These are phyloP conservation scores for Saxophila tyrrhenica DNA, from an alignment of 495 filamentous ascomycete species.

Conservation along the genomic window DNA sequence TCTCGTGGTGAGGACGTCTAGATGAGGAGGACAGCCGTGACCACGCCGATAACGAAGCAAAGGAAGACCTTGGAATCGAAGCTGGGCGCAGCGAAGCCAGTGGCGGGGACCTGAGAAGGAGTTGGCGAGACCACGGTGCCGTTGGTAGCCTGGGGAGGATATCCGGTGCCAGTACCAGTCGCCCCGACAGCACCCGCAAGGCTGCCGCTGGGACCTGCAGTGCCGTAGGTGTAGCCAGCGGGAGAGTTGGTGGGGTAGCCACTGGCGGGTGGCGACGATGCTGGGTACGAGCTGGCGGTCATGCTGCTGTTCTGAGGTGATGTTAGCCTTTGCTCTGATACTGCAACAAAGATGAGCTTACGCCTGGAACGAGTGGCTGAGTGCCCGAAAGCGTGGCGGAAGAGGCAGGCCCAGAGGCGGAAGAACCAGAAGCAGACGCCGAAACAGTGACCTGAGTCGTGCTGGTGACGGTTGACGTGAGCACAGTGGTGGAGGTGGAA, in stretches of 20 bases:
- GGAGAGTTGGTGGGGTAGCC: no score
- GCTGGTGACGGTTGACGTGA: constrained; percentile 2
- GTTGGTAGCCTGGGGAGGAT: constrained; percentile 3
- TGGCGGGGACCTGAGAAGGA: constrained; percentile 9
- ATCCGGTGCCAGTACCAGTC: constrained; percentile 2
- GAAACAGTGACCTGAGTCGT: neutral
- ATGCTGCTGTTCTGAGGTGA: constrained; percentile 7
- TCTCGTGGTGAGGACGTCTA: neutral
- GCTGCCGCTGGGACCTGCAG: constrained; percentile 5
- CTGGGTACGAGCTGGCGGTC: neutral
- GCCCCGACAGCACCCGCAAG: constrained; percentile 5
- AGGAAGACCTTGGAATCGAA: constrained; percentile 4
- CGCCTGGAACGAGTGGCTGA: neutral
- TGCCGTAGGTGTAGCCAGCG: neutral
- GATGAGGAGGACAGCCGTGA: constrained; percentile 11
- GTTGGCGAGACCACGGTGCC: constrained; percentile 1
- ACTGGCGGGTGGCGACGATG: neutral
- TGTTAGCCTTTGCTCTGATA: neutral
- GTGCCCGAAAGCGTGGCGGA: neutral
- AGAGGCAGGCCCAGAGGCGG: neutral
- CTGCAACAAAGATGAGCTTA: constrained; percentile 1
- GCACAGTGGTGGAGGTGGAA: neutral
- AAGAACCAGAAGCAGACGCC: neutral
- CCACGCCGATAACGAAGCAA: constrained; percentile 8
- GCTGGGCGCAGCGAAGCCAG: neutral